These are phyloP conservation scores for Microbotryum intermedium DNA, from an alignment of 1,284 basidiomycete species.

Conservation along the genomic window DNA sequence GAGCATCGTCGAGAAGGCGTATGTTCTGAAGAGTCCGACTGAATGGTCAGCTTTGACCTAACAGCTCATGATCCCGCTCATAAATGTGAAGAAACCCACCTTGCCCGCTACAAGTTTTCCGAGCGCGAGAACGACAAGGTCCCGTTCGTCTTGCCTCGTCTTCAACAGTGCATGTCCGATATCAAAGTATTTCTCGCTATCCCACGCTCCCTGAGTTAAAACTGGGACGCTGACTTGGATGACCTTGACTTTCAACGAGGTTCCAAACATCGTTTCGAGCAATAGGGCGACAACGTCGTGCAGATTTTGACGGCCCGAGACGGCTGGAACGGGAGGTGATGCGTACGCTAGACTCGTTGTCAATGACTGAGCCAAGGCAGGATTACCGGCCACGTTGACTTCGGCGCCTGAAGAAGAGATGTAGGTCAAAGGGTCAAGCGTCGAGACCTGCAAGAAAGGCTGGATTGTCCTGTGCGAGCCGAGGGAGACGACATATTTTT, in stretches of 20 bases:
- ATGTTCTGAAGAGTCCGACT: not conserved
- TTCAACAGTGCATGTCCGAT: constrained; percentile 5
- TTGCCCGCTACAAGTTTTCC: not conserved
- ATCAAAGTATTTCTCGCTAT: constrained; percentile 10
- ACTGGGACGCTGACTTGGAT: not conserved
- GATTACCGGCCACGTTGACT: not conserved
- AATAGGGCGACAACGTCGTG: constrained; percentile 4
- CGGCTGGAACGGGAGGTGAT: not conserved
- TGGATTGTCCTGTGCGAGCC: not conserved
- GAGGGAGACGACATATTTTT: too few species aligned
- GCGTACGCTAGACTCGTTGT: not conserved
- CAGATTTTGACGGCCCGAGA: not conserved
- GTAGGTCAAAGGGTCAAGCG: not conserved
- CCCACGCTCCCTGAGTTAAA: not conserved
- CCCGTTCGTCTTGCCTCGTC: constrained; percentile 7
- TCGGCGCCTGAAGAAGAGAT: not conserved
- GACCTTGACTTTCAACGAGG: not conserved
- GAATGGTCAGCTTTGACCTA: not conserved
- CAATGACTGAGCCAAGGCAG: constrained; percentile 8
- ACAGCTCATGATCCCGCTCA: not conserved
- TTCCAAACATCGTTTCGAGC: constrained; percentile 1
- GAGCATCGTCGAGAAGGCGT: not conserved
- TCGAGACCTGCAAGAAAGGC: constrained; percentile 6
- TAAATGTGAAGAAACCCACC: not conserved
- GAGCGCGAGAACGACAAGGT: constrained; percentile 7